Percentiles rank a stretch among this genome's conserved stretches.
phyloP scores from a whole-genome alignment of 345 rosid species.

The Rubroshorea leprosula region DNA sequence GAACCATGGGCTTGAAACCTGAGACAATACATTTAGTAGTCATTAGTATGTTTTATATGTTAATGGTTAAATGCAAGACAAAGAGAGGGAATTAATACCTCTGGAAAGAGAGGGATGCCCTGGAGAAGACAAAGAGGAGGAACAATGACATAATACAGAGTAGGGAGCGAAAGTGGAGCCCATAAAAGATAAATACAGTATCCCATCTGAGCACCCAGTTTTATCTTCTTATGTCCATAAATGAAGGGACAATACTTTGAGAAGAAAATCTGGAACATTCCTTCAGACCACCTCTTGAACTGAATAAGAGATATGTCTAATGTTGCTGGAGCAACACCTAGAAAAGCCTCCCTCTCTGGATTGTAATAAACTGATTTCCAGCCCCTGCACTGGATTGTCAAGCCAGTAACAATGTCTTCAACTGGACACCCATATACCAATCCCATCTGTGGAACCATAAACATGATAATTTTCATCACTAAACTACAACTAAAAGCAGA shows the following conservation, averaged over 20 bases:
- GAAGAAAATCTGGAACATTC: constrained; percentile 34
- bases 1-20: constrained; percentile 27
- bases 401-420: constrained; percentile 37
- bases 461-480: background rate
- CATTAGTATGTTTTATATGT: background rate
- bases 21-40: background rate
- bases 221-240: constrained; percentile 43
- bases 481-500: background rate
- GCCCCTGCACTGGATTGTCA: constrained; percentile 60
- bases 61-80: constrained; percentile 5
- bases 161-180: constrained; percentile 25
- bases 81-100: constrained; percentile 17
- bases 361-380: constrained; percentile 43
- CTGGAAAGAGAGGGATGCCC: constrained; percentile 38
- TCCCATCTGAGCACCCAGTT: constrained; percentile 42
- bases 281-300: constrained; percentile 38
- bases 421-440: constrained; percentile 30
- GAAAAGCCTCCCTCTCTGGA: constrained; percentile 26
- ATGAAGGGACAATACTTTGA: constrained; percentile 35
- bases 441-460: constrained; percentile 31
- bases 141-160: constrained; percentile 23
- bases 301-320: constrained; percentile 28
- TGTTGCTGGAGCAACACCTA: constrained; percentile 40
- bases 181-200: constrained; percentile 27
- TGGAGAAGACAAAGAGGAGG: constrained; percentile 31